A percentile compares a stretch with the other conserved stretches of the same genome.
Evolutionary conservation across 345 rosid species (phyloP).

Genomic region (Cochlearia excelsa): DNA sequence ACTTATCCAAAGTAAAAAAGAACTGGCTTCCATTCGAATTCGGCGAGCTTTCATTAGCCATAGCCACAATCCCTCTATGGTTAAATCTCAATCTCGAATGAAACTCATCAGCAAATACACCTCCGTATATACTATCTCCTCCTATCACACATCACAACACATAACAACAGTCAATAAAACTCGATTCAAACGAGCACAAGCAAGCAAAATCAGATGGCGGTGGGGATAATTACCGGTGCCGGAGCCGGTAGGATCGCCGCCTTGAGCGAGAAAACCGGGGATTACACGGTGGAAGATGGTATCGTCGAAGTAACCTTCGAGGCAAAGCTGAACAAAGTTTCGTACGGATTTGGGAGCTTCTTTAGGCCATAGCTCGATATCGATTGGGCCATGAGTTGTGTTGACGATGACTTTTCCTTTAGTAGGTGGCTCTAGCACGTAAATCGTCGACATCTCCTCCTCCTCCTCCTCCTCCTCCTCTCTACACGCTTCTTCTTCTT

Average conservation of each 20-base stretch:
- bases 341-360: conserved; percentile 92
- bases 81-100: conserved; percentile 87
- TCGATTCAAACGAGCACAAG: no score
- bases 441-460: conserved; percentile 68
- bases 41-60: conserved; percentile 81
- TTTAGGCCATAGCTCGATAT: conserved; percentile 94
- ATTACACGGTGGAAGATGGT: conserved; percentile 92
- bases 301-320: conserved; percentile 80
- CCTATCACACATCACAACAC: conserved; percentile 40
- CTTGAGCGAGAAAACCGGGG: conserved; percentile 81
- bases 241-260: conserved; percentile 86
- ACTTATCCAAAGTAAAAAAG: conserved; percentile 84
- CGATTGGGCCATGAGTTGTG: conserved; percentile 82
- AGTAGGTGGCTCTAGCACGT: conserved; percentile 91
- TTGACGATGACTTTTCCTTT: conserved; percentile 81
- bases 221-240: conserved; percentile 58
- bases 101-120: conserved; percentile 66
- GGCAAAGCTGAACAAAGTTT: conserved; percentile 90
- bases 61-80: conserved; percentile 87
- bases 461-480: not conserved
- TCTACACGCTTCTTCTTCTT: not conserved
- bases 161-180: not conserved
- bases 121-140: conserved; percentile 85
- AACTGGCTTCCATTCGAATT: conserved; percentile 94
- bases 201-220: not conserved